These are phyloP conservation scores for Pseudomonodictys pantanalensis DNA, from an alignment of 495 filamentous ascomycete genomes.

Conservation along the genomic window DNA sequence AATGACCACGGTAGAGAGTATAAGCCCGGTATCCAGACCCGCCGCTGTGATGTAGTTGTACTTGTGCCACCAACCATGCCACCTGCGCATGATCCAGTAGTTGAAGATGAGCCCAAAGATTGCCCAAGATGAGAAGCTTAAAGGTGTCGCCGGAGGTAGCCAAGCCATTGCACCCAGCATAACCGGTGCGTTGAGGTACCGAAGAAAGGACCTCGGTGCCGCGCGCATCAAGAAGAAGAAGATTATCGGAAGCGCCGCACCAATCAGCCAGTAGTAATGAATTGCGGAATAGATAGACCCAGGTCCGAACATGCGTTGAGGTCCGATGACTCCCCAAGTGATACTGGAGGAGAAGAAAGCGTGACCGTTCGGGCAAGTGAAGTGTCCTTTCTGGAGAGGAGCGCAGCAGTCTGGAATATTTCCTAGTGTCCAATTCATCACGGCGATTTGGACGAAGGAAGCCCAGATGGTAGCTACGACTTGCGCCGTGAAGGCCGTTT, in stretches of 20 bases:
- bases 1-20: slow-evolving; percentile 64
- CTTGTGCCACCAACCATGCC: slow-evolving; percentile 70
- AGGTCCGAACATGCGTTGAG: slow-evolving; percentile 51
- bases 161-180: slow-evolving; percentile 49
- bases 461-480: slow-evolving; percentile 44
- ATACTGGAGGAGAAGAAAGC: slow-evolving; percentile 47
- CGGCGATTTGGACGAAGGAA: slow-evolving; percentile 43
- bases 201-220: slow-evolving; percentile 44
- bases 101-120: slow-evolving; percentile 66
- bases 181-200: slow-evolving; percentile 49
- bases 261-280: slow-evolving; percentile 53
- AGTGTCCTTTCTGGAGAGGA: slow-evolving; percentile 35
- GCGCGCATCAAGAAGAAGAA: slow-evolving; percentile 49
- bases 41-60: slow-evolving; percentile 78
- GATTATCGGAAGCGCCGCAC: slow-evolving; percentile 47
- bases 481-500: slow-evolving; percentile 44
- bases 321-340: slow-evolving; percentile 57
- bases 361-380: slow-evolving; percentile 27
- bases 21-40: slow-evolving; percentile 66
- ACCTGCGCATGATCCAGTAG: slow-evolving; percentile 59
- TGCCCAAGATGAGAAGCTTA: slow-evolving; percentile 62
- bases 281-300: slow-evolving; percentile 49
- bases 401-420: slow-evolving; percentile 44
- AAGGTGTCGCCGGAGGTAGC: slow-evolving; percentile 53
- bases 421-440: slow-evolving; percentile 47